Evolutionary conservation across 192 early-diverging fungal genomes (phyloP).

Genomic region (Backusella circina): DNA sequence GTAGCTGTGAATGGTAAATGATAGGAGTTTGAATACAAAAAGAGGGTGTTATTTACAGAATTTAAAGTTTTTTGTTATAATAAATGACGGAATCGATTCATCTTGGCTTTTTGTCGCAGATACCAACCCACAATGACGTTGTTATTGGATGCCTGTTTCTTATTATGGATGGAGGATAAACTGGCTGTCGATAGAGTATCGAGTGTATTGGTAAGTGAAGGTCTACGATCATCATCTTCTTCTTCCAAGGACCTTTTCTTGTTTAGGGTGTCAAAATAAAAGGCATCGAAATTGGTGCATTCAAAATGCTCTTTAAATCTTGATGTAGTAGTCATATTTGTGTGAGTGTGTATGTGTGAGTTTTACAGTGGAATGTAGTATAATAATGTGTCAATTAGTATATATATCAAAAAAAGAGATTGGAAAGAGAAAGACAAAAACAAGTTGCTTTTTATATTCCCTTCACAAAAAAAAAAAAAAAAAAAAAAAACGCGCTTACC

Average conservation of each 20-base stretch:
- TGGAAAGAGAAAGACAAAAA: neutral
- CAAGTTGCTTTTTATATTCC: neutral
- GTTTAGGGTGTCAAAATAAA: neutral
- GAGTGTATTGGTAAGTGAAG: neutral
- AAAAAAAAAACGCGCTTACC: neutral
- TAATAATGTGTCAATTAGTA: too few relatives aligned
- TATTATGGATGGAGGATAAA: neutral
- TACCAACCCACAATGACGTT: neutral
- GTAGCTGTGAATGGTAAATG: too few relatives aligned
- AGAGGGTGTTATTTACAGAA: neutral
- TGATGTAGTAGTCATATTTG: too few relatives aligned
- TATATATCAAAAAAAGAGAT: too few relatives aligned
- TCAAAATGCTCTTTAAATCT: constrained; percentile 5
- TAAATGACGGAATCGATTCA: constrained; percentile 9
- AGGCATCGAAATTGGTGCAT: neutral
- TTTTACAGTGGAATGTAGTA: too few relatives aligned
- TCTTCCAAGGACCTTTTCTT: neutral
- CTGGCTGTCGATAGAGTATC: neutral
- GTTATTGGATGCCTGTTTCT: neutral
- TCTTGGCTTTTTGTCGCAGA: constrained; percentile 2
- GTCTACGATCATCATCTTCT: neutral
- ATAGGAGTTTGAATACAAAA: too few relatives aligned
- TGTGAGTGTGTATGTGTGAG: too few relatives aligned
- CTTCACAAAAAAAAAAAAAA: neutral
- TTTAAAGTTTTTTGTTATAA: neutral